Evolutionary conservation across 1,284 basidiomycete species (phyloP).

Genomic region (Coniferiporia sulphurascens): DNA sequence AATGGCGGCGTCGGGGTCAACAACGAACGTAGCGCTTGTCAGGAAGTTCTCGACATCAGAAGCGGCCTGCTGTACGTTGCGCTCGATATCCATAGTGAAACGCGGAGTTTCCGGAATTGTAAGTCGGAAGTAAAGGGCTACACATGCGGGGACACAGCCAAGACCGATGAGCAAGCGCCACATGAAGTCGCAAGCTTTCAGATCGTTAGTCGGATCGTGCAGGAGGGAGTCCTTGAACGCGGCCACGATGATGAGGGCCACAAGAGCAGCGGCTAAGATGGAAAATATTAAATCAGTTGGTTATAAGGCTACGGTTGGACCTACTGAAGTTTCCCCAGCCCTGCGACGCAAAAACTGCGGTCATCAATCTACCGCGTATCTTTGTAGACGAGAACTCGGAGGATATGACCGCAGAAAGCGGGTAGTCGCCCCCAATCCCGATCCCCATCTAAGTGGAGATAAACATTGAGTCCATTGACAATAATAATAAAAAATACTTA

Average conservation of each 20-base stretch:
- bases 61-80: slow-evolving; percentile 56
- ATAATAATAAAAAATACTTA: too few species aligned
- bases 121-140: slow-evolving; percentile 74
- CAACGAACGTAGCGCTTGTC: slow-evolving; percentile 34
- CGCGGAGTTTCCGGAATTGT: slow-evolving; percentile 78
- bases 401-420: slow-evolving; percentile 44
- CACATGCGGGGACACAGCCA: slow-evolving; percentile 59
- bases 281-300: neutral
- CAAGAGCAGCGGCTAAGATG: slow-evolving; percentile 41
- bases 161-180: slow-evolving; percentile 33
- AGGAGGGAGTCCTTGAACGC: slow-evolving; percentile 52
- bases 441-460: slow-evolving; percentile 31
- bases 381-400: slow-evolving; percentile 61
- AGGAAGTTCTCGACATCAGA: slow-evolving; percentile 50
- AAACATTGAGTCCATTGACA: neutral
- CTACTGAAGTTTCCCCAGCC: slow-evolving; percentile 51
- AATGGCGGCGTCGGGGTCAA: slow-evolving; percentile 37
- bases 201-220: slow-evolving; percentile 30
- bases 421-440: slow-evolving; percentile 58
- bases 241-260: slow-evolving; percentile 50
- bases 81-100: slow-evolving; percentile 89
- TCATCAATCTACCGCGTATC: slow-evolving; percentile 53
- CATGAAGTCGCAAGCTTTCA: slow-evolving; percentile 34
- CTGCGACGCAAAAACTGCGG: slow-evolving; percentile 50
- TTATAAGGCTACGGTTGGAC: slow-evolving; percentile 15